Evolutionary conservation across 352 stramenopile genomes (phyloP).

Genomic region (Phytophthora cajani): DNA sequence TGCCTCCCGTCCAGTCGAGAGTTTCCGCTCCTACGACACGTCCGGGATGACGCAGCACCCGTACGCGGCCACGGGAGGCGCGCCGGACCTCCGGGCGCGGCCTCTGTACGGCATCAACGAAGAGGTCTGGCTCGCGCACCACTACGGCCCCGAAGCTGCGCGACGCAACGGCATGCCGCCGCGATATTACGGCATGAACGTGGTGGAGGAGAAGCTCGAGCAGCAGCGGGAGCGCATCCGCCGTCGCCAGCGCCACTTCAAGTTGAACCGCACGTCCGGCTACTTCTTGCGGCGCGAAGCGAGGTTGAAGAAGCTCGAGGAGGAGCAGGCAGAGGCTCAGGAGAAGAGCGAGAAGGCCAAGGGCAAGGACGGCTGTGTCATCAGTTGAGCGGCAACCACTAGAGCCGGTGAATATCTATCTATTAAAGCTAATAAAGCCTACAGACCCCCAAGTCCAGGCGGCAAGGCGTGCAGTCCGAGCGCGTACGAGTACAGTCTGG

Average conservation of each 20-base stretch:
- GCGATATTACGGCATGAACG: constrained; percentile 76
- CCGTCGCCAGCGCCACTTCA: constrained; percentile 73
- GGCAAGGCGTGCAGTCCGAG: constrained; percentile 56
- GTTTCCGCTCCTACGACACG: constrained; percentile 52
- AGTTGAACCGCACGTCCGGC: constrained; percentile 62
- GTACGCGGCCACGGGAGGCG: constrained; percentile 50
- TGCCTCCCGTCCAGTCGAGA: constrained; percentile 50
- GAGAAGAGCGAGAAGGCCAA: constrained; percentile 28
- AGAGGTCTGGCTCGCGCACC: constrained; percentile 84
- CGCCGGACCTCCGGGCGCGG: constrained; percentile 35
- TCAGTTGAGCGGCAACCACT: constrained; percentile 31
- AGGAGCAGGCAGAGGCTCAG: constrained; percentile 45
- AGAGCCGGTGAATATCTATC: constrained; percentile 28
- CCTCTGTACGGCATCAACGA: constrained; percentile 82
- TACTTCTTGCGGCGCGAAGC: constrained; percentile 82
- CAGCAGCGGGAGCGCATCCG: constrained; percentile 70
- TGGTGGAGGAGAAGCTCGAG: constrained; percentile 76
- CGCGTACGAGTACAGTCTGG: constrained; percentile 65
- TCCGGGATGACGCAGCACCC: constrained; percentile 55
- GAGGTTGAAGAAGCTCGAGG: constrained; percentile 61
- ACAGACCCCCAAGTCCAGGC: constrained; percentile 10
- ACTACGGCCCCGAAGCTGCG: constrained; percentile 70
- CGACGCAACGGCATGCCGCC: constrained; percentile 55
- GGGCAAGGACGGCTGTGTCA: constrained; percentile 26
- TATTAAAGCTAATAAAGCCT: constrained; percentile 33